Evolutionary conservation across 2,329 filamentous ascomycete genomes (phyloP), one percentile per base, ranked within the genome.

Genomic region (Chaetomium sp.): DNA sequence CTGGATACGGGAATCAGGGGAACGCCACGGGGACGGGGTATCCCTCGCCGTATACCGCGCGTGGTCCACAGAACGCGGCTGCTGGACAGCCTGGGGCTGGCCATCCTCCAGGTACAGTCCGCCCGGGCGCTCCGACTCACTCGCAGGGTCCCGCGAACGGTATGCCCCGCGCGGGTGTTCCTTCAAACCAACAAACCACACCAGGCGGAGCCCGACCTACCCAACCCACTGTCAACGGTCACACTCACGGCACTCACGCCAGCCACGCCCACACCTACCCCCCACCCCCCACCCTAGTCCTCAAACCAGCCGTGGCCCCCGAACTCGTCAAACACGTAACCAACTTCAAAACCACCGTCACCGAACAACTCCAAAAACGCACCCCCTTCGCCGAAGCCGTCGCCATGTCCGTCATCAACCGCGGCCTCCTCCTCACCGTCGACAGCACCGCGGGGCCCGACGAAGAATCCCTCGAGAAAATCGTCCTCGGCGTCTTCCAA

Each of bases 351-450:
- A 72, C 73, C 9, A 74, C 76, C 8, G 68, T 80, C 12, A 70
- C 75, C 9, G 70, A 73, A 51, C 76, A 76, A 54, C 69, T 79
- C 43, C 70, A 70, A 49, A 74, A 72, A 58, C 72, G 73, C 1
- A 69, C 71, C 11, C 70, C 70, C 33, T 70, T 73, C 54, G 70
- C 75, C 12, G 73, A 78, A 55, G 74, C 72, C 32, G 73, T 79
- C 32, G 75, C 79, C 57, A 77, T 79, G 72, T 79, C 76, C 6
- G 78, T 78, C 10, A 68, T 80, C 58, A 79, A 79, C 59, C 76
- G 77, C 33, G 76, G 73, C 45, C 66, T 80, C 8, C 76, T 76
- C 0, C 70, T 81, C 47, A 74, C 78, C 58, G 70, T 70, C 32
- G 69, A 71, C 48, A 65, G 60, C 57, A 60, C 64, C 43, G 70